phyloP scores from a whole-genome alignment of 768 basidiomycete genomes.

The Exsudoporus frostii region DNA sequence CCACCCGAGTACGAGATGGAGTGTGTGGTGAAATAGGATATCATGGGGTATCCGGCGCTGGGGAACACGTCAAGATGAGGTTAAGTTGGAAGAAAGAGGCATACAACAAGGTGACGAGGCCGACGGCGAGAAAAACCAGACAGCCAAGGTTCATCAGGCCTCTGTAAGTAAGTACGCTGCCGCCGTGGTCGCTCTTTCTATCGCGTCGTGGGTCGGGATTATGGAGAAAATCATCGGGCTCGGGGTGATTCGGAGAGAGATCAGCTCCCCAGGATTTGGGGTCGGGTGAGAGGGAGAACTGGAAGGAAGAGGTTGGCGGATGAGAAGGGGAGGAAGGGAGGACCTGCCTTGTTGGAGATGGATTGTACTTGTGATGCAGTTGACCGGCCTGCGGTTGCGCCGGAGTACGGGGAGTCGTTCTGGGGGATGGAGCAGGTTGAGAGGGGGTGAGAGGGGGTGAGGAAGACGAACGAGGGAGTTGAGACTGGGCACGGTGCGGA shows the following conservation, averaged over 20 bases:
- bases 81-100: constrained; percentile 16
- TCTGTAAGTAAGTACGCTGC: constrained; percentile 62
- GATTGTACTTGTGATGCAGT: constrained; percentile 35
- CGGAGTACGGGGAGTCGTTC: constrained; percentile 42
- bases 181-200: constrained; percentile 49
- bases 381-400: constrained; percentile 32
- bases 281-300: constrained; percentile 76
- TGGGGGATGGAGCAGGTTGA: constrained; percentile 7
- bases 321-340: neutral
- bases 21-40: constrained; percentile 51
- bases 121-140: constrained; percentile 51
- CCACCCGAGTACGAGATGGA: constrained; percentile 50
- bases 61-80: neutral
- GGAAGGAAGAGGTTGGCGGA: neutral
- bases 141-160: constrained; percentile 74
- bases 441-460: neutral
- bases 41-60: constrained; percentile 63
- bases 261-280: constrained; percentile 71
- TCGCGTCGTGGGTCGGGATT: constrained; percentile 69
- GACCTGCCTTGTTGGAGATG: constrained; percentile 56
- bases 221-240: constrained; percentile 71
- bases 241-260: constrained; percentile 51
- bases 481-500: constrained; percentile 39
- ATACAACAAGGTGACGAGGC: constrained; percentile 59
- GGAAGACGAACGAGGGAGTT: constrained; percentile 39